Conservation (phyloP, 768 basidiomycete species). For the Suillus occidentalis region DNA sequence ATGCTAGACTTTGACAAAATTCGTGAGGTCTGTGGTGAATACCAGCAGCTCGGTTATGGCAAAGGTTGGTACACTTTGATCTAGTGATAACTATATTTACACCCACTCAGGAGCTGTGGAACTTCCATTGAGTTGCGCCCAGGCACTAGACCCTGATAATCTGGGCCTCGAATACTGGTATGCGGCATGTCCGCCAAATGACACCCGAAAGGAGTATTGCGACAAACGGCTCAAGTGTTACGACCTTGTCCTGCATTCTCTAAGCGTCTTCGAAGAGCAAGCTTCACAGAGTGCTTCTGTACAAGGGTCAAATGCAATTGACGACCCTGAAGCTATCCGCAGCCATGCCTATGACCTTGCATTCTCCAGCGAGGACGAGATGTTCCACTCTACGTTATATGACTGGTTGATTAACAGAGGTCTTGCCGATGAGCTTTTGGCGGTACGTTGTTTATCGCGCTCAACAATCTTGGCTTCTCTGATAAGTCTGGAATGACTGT, state of each 20-base stretch:
- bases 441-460: conserved; percentile 51
- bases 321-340: conserved; percentile 71
- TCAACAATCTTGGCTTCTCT: conserved; percentile 10
- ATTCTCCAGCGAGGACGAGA: conserved; percentile 80
- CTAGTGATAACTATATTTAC: conserved; percentile 3
- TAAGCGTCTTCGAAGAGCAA: conserved; percentile 76
- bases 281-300: conserved; percentile 32
- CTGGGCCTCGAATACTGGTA: conserved; percentile 78
- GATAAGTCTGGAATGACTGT: conserved; percentile 12
- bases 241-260: conserved; percentile 77
- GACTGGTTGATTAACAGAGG: conserved; percentile 87
- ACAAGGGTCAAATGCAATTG: conserved; percentile 28
- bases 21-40: conserved; percentile 85
- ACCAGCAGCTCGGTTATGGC: conserved; percentile 80
- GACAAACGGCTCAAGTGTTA: conserved; percentile 75
- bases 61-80: conserved; percentile 52
- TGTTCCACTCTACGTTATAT: conserved; percentile 93
- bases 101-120: conserved; percentile 68
- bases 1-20: conserved; percentile 84
- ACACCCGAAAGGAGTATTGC: conserved; percentile 56
- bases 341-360: conserved; percentile 86
- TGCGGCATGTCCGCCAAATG: conserved; percentile 56
- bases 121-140: conserved; percentile 82
- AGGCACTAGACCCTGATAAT: conserved; percentile 72
- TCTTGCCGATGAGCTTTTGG: conserved; percentile 84